Base-by-base conservation (phyloP, 2,329 filamentous ascomycete species). In the Claviceps sorghi region DNA sequence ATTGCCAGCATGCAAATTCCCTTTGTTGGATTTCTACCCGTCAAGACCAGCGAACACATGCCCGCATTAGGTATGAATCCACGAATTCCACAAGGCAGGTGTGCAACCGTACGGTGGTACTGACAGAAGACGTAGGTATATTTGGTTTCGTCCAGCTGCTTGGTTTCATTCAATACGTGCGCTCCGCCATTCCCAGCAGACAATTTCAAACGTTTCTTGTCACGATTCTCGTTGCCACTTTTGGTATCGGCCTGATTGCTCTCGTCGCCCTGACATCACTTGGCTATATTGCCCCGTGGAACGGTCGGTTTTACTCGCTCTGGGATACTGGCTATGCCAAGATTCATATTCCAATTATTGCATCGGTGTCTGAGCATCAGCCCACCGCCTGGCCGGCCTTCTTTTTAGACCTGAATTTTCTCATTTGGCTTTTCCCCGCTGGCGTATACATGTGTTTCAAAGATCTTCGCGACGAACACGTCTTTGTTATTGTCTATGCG, bases 301-400 rank as follows among this genome's bases (percentile, higher is more conserved):
- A 87, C 62, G 93, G 93, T 57, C 90, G 93, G 62, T 98, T 98
- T 79, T 98, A 98, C 75, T 98, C 94, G 22, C 82, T 98, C 34
- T 98, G 91, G 89, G 94, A 98, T 67, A 98, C 93, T 6, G 86
- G 88, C 61, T 98, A 98, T 66, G 93, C 93, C 63, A 98, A 98
- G 77, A 94, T 97, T 58, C 93, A 98, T 65, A 98, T 98, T 65
- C 93, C 93, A 56, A 98, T 98, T 65, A 98, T 98, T 67, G 93
- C 93, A 3, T 98, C 93, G n/a, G 93, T 98, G 47, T 98, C 93
- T 1, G 93, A 98, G 72, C 93, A 98, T 73, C 93, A 98, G 72
- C 93, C 93, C 52, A 98, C 93, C 40, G 93, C 93, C 44, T 98
- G 93, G 93, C 93, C 93, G 2, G 88, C 94, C 17, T 98, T 96